These are phyloP conservation scores for Saccharomycopsis malanga DNA, from an alignment of 805 yeast genomes.

Conservation along the genomic window DNA sequence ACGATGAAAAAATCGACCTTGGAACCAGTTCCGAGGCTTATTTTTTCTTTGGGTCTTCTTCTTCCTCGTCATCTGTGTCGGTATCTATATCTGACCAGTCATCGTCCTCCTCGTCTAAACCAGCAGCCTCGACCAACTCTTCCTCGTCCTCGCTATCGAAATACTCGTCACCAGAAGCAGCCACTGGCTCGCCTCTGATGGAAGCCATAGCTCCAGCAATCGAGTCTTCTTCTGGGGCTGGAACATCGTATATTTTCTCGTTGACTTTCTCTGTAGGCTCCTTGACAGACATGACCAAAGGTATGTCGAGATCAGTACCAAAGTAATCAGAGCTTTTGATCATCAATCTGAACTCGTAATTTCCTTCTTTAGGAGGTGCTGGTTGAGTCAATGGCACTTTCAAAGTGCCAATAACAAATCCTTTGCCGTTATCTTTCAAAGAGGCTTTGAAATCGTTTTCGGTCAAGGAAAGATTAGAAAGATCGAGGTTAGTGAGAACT, in stretches of 20 bases:
- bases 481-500: constrained; percentile 42
- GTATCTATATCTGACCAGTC: constrained; percentile 50
- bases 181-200: constrained; percentile 45
- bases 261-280: constrained; percentile 18
- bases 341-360: constrained; percentile 59
- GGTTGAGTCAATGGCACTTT: constrained; percentile 69
- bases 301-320: constrained; percentile 72
- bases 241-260: constrained; percentile 45
- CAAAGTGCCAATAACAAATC: constrained; percentile 55
- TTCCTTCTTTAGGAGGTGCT: constrained; percentile 68
- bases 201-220: constrained; percentile 71
- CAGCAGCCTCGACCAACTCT: constrained; percentile 23
- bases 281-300: constrained; percentile 59
- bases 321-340: constrained; percentile 72
- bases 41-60: constrained; percentile 21
- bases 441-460: constrained; percentile 39
- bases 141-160: constrained; percentile 34
- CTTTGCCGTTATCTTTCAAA: constrained; percentile 29
- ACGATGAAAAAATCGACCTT: no score
- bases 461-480: constrained; percentile 46
- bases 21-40: constrained; percentile 1
- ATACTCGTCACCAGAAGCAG: constrained; percentile 33
- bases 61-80: constrained; percentile 57
- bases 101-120: constrained; percentile 34
- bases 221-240: constrained; percentile 65